phyloP scores from a whole-genome alignment of 345 rosid genomes.

The Nephelium lappaceum region DNA sequence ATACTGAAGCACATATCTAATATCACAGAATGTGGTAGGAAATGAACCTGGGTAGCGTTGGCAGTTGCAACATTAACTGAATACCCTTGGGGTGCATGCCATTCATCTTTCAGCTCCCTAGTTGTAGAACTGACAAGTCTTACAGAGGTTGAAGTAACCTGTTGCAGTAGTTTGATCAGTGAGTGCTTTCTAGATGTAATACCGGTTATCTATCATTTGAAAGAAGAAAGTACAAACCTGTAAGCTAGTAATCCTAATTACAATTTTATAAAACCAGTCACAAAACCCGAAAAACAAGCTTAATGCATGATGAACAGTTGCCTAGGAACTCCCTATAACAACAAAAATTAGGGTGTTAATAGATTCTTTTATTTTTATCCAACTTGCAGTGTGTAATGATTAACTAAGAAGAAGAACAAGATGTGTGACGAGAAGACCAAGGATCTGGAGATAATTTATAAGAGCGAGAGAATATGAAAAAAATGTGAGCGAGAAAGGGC shows the following conservation, averaged over 20 bases:
- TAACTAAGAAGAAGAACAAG: no score
- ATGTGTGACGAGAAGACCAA: no score
- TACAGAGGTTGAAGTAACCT: slow-evolving; percentile 91
- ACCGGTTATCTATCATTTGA: neutral
- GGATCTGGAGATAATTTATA: no score
- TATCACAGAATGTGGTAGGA: slow-evolving; percentile 10
- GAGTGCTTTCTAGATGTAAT: slow-evolving; percentile 15
- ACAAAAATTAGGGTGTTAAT: neutral
- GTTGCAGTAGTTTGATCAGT: slow-evolving; percentile 23
- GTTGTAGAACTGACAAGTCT: slow-evolving; percentile 77
- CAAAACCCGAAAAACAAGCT: neutral
- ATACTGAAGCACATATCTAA: neutral
- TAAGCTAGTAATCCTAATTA: neutral
- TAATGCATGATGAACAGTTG: neutral
- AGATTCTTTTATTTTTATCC: no score
- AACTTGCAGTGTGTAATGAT: no score
- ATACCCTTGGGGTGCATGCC: slow-evolving; percentile 80
- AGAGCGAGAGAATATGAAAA: no score
- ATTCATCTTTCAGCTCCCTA: slow-evolving; percentile 69
- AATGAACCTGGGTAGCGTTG: slow-evolving; percentile 84
- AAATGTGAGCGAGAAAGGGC: no score
- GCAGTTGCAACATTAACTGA: slow-evolving; percentile 93
- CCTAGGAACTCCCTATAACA: neutral
- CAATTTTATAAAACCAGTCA: neutral
- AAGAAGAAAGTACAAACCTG: neutral